phyloP scores from a whole-genome alignment of 2,329 filamentous ascomycete species.

The Fusarium albidum region DNA sequence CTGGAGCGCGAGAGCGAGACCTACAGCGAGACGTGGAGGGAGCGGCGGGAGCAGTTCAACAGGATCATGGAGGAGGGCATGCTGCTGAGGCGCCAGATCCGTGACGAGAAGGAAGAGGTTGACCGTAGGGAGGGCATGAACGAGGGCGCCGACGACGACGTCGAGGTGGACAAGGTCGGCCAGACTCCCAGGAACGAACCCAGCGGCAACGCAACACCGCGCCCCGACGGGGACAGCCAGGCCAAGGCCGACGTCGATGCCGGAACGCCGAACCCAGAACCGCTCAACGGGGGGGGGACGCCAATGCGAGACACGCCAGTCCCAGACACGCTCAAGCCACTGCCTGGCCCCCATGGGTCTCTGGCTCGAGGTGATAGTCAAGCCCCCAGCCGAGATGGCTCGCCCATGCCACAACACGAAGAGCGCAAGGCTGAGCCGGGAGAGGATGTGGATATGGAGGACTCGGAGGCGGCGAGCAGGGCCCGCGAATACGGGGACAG shows the following conservation, averaged over 20 bases:
- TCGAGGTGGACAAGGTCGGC: conserved; percentile 54
- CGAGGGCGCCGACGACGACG: conserved; percentile 70
- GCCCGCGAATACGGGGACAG: conserved; percentile 53
- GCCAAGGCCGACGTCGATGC: conserved; percentile 41
- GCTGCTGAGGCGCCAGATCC: conserved; percentile 82
- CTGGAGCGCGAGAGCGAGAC: conserved; percentile 84
- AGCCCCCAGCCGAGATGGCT: conserved; percentile 40
- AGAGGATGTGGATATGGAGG: conserved; percentile 69
- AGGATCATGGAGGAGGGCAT: conserved; percentile 92
- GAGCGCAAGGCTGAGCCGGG: conserved; percentile 50
- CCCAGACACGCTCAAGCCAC: conserved; percentile 39
- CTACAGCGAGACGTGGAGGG: conserved; percentile 84
- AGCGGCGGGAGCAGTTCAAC: conserved; percentile 86
- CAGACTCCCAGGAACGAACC: conserved; percentile 60
- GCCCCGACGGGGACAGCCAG: conserved; percentile 52
- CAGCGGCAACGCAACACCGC: conserved; percentile 61
- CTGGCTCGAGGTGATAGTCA: conserved; percentile 39
- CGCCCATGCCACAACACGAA: conserved; percentile 41
- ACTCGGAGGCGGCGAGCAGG: conserved; percentile 46
- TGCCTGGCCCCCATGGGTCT: conserved; percentile 26
- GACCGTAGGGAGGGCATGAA: conserved; percentile 86
- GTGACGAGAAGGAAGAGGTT: conserved; percentile 95
- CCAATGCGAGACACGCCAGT: conserved; percentile 43
- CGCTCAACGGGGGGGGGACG: conserved; percentile 44
- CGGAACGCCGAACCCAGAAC: conserved; percentile 38